Evolutionary conservation across 441 rosid genomes (phyloP).

Genomic region (Jatropha podagrica): DNA sequence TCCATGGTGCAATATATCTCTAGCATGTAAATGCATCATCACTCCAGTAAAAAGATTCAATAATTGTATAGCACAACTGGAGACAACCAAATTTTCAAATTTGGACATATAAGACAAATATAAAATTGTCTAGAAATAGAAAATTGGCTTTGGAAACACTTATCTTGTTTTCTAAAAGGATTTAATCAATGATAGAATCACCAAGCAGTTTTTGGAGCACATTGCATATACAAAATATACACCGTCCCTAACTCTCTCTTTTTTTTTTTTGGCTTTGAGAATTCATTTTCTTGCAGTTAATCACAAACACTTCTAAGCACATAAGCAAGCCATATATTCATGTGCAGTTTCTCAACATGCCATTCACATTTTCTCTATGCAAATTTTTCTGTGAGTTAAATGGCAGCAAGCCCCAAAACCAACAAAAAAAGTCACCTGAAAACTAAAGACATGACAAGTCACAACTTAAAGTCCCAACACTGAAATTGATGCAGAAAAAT

Average conservation of each 20-base stretch:
- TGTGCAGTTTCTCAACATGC: neutral
- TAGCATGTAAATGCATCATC: slow-evolving; percentile 1
- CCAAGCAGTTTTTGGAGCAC: slow-evolving; percentile 1
- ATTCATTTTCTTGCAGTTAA: neutral
- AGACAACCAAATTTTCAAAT: neutral
- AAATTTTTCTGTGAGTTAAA: slow-evolving; percentile 5
- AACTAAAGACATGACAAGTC: neutral
- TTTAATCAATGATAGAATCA: neutral
- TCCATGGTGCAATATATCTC: neutral
- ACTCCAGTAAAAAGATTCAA: slow-evolving; percentile 6
- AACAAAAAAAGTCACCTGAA: neutral
- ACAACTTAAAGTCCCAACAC: neutral
- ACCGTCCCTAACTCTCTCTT: neutral
- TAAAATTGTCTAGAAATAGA: neutral
- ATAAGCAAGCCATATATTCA: neutral
- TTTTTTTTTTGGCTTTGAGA: neutral
- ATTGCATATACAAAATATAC: neutral
- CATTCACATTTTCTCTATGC: neutral
- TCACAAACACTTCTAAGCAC: neutral
- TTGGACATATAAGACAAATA: neutral
- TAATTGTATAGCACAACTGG: neutral
- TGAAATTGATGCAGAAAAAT: neutral
- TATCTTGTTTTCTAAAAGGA: neutral
- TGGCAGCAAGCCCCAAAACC: neutral
- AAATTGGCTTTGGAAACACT: neutral